Percentiles rank a stretch among this genome's conserved stretches.
These are phyloP conservation scores for Fusarium guadeloupense DNA, from an alignment of 2,329 filamentous ascomycete genomes.

Conservation along the genomic window DNA sequence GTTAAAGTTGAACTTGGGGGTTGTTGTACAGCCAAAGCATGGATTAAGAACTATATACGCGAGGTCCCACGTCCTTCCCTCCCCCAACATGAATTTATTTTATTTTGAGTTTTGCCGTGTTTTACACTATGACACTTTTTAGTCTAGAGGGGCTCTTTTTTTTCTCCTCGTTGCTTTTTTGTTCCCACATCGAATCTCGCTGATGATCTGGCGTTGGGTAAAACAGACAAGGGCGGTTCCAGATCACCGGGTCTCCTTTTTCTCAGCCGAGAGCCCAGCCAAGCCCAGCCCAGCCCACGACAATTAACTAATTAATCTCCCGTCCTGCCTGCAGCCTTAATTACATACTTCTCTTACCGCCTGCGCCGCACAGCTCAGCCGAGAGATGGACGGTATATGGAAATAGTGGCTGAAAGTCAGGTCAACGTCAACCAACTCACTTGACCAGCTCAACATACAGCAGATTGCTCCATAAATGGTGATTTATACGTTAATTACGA, in stretches of 20 bases:
- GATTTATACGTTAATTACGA: too few relatives aligned
- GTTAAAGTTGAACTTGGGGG: not conserved
- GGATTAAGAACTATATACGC: too few relatives aligned
- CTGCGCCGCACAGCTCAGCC: constrained; percentile 7
- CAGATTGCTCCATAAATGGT: constrained; percentile 24
- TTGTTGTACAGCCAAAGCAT: too few relatives aligned
- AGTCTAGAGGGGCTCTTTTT: not conserved
- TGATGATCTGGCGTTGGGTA: constrained; percentile 37
- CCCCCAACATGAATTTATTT: too few relatives aligned
- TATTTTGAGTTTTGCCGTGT: constrained; percentile 2
- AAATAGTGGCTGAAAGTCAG: not conserved
- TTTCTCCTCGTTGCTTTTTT: constrained; percentile 5
- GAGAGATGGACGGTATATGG: not conserved
- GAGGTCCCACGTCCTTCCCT: too few relatives aligned
- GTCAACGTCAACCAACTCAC: not conserved
- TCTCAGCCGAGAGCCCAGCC: constrained; percentile 23
- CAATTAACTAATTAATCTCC: constrained; percentile 30
- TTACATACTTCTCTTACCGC: constrained; percentile 27
- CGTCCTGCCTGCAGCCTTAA: constrained; percentile 38
- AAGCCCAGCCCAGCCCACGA: not conserved
- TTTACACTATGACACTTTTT: not conserved
- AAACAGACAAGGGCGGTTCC: constrained; percentile 41
- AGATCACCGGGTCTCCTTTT: constrained; percentile 43
- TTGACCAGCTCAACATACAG: constrained; percentile 13
- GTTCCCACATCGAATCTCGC: constrained; percentile 37